Evolutionary conservation across 2,329 filamentous ascomycete species (phyloP).

Genomic region (Stromatinia cepivora): DNA sequence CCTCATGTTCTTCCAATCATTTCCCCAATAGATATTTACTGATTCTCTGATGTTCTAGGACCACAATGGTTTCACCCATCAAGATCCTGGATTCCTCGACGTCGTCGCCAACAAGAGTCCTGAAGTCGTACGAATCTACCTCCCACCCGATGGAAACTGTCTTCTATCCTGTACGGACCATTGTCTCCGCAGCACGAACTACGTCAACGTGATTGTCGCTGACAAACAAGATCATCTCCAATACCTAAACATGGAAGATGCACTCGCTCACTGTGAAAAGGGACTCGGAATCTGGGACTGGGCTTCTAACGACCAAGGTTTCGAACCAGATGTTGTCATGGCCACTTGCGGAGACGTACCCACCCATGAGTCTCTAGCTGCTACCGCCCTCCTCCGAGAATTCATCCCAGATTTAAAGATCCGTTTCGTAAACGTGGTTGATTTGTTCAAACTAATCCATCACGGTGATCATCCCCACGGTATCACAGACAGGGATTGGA

Average conservation of each 20-base stretch:
- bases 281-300: constrained; percentile 77
- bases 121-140: constrained; percentile 77
- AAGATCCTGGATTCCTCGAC: constrained; percentile 78
- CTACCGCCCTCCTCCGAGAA: constrained; percentile 70
- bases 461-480: constrained; percentile 72
- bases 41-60: constrained; percentile 41
- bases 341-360: constrained; percentile 73
- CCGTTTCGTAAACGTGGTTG: constrained; percentile 77
- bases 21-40: neutral
- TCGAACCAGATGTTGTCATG: constrained; percentile 74
- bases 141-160: constrained; percentile 78
- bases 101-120: constrained; percentile 79
- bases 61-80: constrained; percentile 81
- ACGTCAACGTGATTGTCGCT: constrained; percentile 78
- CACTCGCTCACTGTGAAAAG: constrained; percentile 74
- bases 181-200: constrained; percentile 71
- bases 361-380: constrained; percentile 73
- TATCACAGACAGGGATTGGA: constrained; percentile 65
- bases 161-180: constrained; percentile 75
- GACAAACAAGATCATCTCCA: constrained; percentile 80
- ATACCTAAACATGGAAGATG: constrained; percentile 71
- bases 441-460: constrained; percentile 77
- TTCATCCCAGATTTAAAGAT: constrained; percentile 72
- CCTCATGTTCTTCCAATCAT: neutral
- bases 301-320: constrained; percentile 68